These are phyloP conservation scores for Daldinia childiae DNA, from an alignment of 495 filamentous ascomycete genomes.

Conservation along the genomic window DNA sequence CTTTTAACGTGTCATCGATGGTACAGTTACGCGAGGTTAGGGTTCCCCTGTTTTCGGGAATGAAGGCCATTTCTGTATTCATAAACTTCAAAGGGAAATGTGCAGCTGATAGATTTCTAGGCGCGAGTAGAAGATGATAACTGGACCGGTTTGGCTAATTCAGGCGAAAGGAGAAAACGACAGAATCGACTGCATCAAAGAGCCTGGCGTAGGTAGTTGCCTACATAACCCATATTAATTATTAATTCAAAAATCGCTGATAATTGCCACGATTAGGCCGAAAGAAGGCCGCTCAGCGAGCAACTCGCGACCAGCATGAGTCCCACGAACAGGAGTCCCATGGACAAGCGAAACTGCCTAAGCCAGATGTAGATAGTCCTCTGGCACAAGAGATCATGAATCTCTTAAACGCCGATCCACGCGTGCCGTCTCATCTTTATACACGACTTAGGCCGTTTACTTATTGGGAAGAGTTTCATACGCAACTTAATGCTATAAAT, in stretches of 20 bases:
- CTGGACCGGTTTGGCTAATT: constrained; percentile 42
- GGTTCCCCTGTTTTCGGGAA: neutral
- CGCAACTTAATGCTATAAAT: constrained; percentile 5
- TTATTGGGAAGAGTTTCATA: constrained; percentile 21
- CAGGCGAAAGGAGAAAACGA: constrained; percentile 38
- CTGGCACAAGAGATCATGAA: constrained; percentile 5
- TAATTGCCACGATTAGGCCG: constrained; percentile 23
- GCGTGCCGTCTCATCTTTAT: neutral
- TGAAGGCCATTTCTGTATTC: neutral
- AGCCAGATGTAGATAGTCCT: neutral
- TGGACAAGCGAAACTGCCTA: neutral
- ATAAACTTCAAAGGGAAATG: neutral
- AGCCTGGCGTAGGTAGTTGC: constrained; percentile 45
- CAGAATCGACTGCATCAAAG: constrained; percentile 48
- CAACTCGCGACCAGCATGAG: neutral
- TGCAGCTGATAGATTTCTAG: constrained; percentile 17
- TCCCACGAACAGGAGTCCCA: neutral
- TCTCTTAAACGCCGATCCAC: constrained; percentile 6
- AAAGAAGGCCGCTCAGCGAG: constrained; percentile 26
- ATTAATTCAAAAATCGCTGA: neutral
- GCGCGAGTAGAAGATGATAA: constrained; percentile 41
- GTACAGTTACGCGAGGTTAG: constrained; percentile 36
- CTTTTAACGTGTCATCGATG: constrained; percentile 24
- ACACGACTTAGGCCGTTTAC: constrained; percentile 16
- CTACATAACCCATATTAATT: neutral